Conservation (phyloP, 2,329 filamentous ascomycete genomes). For the Hortaea werneckii region DNA sequence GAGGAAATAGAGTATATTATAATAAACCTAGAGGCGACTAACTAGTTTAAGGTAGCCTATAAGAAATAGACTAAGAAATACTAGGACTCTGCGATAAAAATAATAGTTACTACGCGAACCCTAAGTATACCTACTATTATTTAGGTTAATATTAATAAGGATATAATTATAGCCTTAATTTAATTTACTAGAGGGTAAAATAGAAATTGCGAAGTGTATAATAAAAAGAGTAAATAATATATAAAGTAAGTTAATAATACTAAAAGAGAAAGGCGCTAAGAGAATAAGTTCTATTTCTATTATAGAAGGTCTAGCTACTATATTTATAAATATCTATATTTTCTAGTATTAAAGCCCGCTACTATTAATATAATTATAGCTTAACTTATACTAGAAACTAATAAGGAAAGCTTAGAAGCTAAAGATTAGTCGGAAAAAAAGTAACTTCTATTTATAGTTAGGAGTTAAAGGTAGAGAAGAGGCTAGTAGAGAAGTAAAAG, state of each 20-base stretch:
- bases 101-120: neutral
- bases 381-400: neutral
- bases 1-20: conserved; percentile 2
- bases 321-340: conserved; percentile 1
- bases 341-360: neutral
- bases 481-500: conserved; percentile 1
- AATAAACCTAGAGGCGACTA: conserved; percentile 1
- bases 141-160: neutral
- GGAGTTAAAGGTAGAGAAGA: conserved; percentile 3
- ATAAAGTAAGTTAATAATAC: neutral
- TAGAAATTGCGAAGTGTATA: neutral
- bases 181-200: no score
- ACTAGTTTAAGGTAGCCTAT: conserved; percentile 3
- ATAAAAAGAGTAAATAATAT: neutral
- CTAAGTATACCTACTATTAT: neutral
- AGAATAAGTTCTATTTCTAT: no score
- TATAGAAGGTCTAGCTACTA: neutral
- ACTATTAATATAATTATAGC: neutral
- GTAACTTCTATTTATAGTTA: conserved; percentile 3
- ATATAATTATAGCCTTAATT: conserved; percentile 3
- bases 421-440: neutral
- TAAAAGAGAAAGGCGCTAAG: neutral
- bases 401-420: neutral
- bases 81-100: neutral
- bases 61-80: conserved; percentile 1